Evolutionary conservation across 768 basidiomycete species (phyloP).

Genomic region (Mrakia gelida): DNA sequence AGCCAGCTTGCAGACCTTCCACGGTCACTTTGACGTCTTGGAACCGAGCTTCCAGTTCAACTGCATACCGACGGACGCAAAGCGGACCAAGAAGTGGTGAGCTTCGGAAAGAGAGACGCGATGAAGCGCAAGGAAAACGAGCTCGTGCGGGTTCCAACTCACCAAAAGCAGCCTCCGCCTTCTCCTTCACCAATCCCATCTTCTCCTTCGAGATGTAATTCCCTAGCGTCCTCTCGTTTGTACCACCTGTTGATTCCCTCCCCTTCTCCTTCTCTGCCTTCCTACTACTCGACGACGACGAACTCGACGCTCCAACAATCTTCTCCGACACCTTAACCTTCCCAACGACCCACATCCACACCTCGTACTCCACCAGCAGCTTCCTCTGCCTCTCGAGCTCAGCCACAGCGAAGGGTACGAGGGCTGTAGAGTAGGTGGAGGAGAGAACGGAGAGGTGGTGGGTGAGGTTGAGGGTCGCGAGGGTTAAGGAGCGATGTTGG

Average conservation of each 20-base stretch:
- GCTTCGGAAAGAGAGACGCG: not conserved
- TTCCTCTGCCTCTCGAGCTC: slow-evolving; percentile 4
- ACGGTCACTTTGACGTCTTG: not conserved
- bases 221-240: slow-evolving; percentile 7
- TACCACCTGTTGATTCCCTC: not conserved
- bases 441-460: slow-evolving; percentile 12
- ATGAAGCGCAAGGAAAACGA: no score
- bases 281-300: not conserved
- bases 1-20: not conserved
- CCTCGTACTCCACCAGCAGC: slow-evolving; percentile 4
- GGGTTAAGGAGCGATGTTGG: not conserved
- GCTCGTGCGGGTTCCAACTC: no score
- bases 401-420: not conserved
- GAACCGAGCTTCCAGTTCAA: not conserved
- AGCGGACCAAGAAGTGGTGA: not conserved
- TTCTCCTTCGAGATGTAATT: slow-evolving; percentile 2
- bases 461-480: not conserved
- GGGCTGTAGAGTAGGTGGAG: not conserved
- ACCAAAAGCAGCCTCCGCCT: slow-evolving; percentile 1
- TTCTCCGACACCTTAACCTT: slow-evolving; percentile 2
- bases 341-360: slow-evolving; percentile 13
- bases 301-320: not conserved
- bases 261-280: not conserved
- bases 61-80: not conserved
- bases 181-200: slow-evolving; percentile 11